phyloP scores from a whole-genome alignment of 2,329 filamentous ascomycete genomes.

The Aspergillus alliaceus region DNA sequence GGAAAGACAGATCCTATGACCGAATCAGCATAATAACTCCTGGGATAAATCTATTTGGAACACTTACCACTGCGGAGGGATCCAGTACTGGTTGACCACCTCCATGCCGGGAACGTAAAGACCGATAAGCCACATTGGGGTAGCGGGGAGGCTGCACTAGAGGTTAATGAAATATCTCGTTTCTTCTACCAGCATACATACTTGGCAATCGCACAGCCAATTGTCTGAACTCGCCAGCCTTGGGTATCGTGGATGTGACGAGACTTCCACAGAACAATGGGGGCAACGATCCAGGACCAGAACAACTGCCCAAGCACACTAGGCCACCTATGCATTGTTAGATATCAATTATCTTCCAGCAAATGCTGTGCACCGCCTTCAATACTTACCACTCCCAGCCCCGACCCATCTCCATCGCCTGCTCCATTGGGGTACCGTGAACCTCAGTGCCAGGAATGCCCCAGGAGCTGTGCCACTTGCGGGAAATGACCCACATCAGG shows the following conservation, averaged over 20 bases:
- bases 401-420: constrained; percentile 37
- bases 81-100: constrained; percentile 54
- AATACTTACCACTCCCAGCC: constrained; percentile 63
- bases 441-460: constrained; percentile 54
- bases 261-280: constrained; percentile 57
- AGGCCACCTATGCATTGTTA: constrained; percentile 12
- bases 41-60: background rate
- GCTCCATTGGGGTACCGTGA: constrained; percentile 45
- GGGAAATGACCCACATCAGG: constrained; percentile 63
- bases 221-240: constrained; percentile 66
- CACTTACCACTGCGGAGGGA: constrained; percentile 63
- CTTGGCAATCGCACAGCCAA: constrained; percentile 49
- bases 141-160: constrained; percentile 57
- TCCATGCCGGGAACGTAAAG: constrained; percentile 57
- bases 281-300: constrained; percentile 23
- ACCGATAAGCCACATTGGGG: constrained; percentile 64
- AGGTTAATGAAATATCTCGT: background rate
- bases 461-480: constrained; percentile 60
- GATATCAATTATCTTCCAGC: background rate
- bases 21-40: background rate
- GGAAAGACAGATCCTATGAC: constrained; percentile 53
- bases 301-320: constrained; percentile 33
- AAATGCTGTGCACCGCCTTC: background rate
- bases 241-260: constrained; percentile 64
- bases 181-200: constrained; percentile 27